Evolutionary conservation across 1,284 basidiomycete species (phyloP).

Genomic region (Paramarasmius palmivorus): DNA sequence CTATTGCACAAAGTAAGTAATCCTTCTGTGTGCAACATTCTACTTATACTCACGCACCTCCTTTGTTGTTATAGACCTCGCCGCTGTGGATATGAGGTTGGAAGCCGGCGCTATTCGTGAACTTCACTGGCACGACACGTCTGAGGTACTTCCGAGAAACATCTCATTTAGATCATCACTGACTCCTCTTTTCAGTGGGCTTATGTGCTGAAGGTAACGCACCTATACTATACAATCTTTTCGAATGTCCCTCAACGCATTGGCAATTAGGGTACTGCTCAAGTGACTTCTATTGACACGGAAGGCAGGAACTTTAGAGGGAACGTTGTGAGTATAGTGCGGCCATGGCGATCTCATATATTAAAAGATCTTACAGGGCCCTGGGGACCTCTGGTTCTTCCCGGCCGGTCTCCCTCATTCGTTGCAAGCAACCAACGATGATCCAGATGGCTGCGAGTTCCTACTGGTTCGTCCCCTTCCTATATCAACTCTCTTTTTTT

Average conservation of each 20-base stretch:
- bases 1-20: conserved; percentile 40
- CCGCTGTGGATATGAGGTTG: conserved; percentile 59
- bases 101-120: too few relatives aligned
- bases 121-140: conserved; percentile 60
- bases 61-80: background rate
- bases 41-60: background rate
- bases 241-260: background rate
- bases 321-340: conserved; percentile 39
- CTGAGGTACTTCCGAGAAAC: conserved; percentile 35
- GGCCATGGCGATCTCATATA: background rate
- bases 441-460: too few relatives aligned
- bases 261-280: conserved; percentile 35
- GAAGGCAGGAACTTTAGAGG: conserved; percentile 49
- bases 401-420: conserved; percentile 53
- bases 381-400: conserved; percentile 62
- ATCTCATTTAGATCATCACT: background rate
- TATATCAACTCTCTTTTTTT: conserved; percentile 61
- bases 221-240: background rate
- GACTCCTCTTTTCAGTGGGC: conserved; percentile 37
- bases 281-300: conserved; percentile 49
- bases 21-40: background rate
- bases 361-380: conserved; percentile 22
- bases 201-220: conserved; percentile 36
- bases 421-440: conserved; percentile 57
- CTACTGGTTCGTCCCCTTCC: too few relatives aligned